These are phyloP conservation scores for Dipteronia dyeriana DNA, from an alignment of 345 rosid genomes.

Conservation along the genomic window DNA sequence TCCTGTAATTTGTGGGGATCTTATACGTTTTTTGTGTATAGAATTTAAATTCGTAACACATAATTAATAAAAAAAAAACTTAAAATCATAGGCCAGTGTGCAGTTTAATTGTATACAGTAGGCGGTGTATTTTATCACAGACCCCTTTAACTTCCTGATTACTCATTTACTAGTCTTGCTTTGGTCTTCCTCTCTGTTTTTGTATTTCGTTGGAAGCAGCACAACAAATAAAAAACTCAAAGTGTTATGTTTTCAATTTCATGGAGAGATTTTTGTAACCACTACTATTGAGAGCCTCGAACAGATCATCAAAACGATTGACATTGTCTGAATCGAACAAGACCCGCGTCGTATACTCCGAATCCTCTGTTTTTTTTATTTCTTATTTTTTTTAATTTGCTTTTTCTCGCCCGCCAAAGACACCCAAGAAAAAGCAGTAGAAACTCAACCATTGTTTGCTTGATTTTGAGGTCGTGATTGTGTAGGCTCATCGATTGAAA, in stretches of 20 bases:
- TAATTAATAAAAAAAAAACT: background rate
- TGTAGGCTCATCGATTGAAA: constrained; percentile 16
- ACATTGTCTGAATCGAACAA: constrained; percentile 36
- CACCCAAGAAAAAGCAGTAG: background rate
- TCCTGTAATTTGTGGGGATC: no score
- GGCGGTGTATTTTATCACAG: background rate
- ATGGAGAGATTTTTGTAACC: background rate
- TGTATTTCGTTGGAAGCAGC: no score
- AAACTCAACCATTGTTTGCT: background rate
- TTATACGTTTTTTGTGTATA: no score
- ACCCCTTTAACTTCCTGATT: no score
- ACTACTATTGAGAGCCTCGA: constrained; percentile 26
- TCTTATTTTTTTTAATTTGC: background rate
- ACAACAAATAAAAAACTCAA: no score
- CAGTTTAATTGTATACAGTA: background rate
- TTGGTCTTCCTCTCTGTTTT: background rate
- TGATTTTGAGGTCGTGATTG: constrained; percentile 11
- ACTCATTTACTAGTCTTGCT: background rate
- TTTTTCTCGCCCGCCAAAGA: constrained; percentile 29
- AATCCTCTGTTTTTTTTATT: background rate
- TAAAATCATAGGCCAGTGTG: background rate
- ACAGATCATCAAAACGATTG: constrained; percentile 25
- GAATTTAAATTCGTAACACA: no score
- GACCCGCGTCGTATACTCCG: constrained; percentile 20
- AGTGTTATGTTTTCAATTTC: no score